A percentile compares a stretch with the other conserved stretches of the same genome.
phyloP scores from a whole-genome alignment of 495 filamentous ascomycete species.

The Daldinia concentrica region DNA sequence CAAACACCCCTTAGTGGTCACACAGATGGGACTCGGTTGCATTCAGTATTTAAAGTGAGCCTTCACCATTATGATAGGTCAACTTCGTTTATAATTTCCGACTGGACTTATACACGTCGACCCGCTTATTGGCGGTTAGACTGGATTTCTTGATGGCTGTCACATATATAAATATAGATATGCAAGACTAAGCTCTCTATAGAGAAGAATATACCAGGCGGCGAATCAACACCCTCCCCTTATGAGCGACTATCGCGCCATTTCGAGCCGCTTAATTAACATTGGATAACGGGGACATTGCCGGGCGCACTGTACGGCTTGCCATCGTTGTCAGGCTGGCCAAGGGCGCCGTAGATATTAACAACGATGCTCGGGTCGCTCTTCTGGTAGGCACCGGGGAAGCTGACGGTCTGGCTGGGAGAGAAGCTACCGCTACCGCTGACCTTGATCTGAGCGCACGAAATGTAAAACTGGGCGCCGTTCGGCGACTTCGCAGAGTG shows the following conservation, averaged over 20 bases:
- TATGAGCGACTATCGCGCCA: neutral
- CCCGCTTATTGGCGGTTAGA: neutral
- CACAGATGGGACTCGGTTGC: neutral
- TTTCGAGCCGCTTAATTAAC: constrained; percentile 40
- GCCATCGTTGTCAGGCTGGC: constrained; percentile 58
- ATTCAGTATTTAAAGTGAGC: neutral
- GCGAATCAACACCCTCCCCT: neutral
- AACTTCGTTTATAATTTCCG: no score
- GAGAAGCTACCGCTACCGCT: constrained; percentile 56
- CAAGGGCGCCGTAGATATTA: constrained; percentile 62
- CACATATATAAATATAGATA: constrained; percentile 2
- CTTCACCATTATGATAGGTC: neutral
- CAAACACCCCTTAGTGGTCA: neutral
- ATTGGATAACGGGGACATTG: constrained; percentile 54
- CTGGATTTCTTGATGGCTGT: neutral
- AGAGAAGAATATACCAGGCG: constrained; percentile 7
- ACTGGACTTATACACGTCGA: no score
- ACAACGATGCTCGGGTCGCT: constrained; percentile 62
- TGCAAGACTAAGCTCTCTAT: constrained; percentile 2
- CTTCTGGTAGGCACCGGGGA: constrained; percentile 63
- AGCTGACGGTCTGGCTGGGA: constrained; percentile 59
- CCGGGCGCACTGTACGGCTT: constrained; percentile 58
- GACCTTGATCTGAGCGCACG: constrained; percentile 66
- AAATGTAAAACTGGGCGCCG: constrained; percentile 65
- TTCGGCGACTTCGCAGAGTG: constrained; percentile 55